Evolutionary conservation across 106 monocot species (phyloP).

Genomic region (Platanthera zijinensis): DNA sequence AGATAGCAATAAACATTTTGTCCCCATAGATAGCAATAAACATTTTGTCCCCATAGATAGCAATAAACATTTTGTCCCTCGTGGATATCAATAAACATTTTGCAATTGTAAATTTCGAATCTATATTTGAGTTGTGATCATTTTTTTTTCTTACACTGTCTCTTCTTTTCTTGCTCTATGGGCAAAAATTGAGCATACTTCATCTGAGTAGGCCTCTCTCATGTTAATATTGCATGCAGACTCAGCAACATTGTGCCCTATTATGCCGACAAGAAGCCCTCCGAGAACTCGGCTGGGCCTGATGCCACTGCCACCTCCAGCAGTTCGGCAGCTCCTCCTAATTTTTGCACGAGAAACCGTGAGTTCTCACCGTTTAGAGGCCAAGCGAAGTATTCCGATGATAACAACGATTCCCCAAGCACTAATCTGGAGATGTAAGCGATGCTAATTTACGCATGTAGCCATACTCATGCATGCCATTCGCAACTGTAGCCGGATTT

Average conservation of each 20-base stretch:
- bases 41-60: too few relatives aligned
- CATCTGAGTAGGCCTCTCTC: neutral
- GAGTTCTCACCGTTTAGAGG: neutral
- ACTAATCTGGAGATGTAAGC: slow-evolving; percentile 4
- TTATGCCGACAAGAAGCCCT: neutral
- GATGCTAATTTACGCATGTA: neutral
- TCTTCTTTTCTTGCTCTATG: too few relatives aligned
- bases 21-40: too few relatives aligned
- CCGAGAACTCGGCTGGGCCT: neutral
- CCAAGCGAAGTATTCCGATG: neutral
- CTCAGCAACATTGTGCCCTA: neutral
- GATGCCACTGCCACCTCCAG: neutral
- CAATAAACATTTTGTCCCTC: too few relatives aligned
- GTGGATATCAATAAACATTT: too few relatives aligned
- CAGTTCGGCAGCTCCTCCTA: neutral
- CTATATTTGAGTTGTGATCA: too few relatives aligned
- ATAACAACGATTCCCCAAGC: neutral
- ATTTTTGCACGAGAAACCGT: neutral
- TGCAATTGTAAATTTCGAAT: too few relatives aligned
- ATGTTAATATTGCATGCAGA: neutral
- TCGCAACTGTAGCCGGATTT: neutral
- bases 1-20: too few relatives aligned
- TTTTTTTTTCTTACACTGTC: too few relatives aligned
- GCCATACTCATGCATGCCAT: neutral
- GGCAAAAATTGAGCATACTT: too few relatives aligned